phyloP scores from a whole-genome alignment of 2,329 filamentous ascomycete genomes.

The Monilinia laxa region DNA sequence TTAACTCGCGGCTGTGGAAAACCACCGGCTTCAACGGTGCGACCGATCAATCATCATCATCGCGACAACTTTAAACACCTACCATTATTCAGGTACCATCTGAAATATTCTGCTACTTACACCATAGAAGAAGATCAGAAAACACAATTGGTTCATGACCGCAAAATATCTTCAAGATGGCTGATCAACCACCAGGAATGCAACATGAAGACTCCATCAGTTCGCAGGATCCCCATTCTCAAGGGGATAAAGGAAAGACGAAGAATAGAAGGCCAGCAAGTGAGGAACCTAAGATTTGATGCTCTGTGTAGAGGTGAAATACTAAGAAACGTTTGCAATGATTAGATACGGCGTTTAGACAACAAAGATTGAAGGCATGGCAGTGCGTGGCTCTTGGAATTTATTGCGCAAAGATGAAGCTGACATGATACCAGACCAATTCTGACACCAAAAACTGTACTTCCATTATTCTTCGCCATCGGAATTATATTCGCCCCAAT shows the following conservation, averaged over 20 bases:
- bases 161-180: conserved; percentile 34
- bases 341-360: conserved; percentile 90
- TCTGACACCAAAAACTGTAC: conserved; percentile 87
- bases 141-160: conserved; percentile 33
- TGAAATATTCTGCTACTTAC: neutral
- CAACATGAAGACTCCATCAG: conserved; percentile 51
- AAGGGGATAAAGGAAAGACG: conserved; percentile 68
- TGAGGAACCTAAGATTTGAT: conserved; percentile 46
- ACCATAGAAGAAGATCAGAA: conserved; percentile 10
- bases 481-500: conserved; percentile 93
- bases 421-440: conserved; percentile 66
- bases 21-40: conserved; percentile 13
- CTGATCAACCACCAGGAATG: conserved; percentile 35
- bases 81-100: conserved; percentile 4
- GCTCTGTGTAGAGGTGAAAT: conserved; percentile 23
- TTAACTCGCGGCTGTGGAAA: conserved; percentile 16
- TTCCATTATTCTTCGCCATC: conserved; percentile 87
- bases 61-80: conserved; percentile 25
- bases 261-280: conserved; percentile 92
- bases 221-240: conserved; percentile 53
- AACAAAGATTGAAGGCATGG: conserved; percentile 97
- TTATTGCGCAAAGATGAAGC: conserved; percentile 23
- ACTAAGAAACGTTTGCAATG: conserved; percentile 29
- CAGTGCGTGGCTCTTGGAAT: conserved; percentile 61
- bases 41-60: conserved; percentile 22